A percentile compares a stretch with the other conserved stretches of the same genome.
Evolutionary conservation across 345 rosid species (phyloP).

Genomic region (Eucalyptus guilfoylei): DNA sequence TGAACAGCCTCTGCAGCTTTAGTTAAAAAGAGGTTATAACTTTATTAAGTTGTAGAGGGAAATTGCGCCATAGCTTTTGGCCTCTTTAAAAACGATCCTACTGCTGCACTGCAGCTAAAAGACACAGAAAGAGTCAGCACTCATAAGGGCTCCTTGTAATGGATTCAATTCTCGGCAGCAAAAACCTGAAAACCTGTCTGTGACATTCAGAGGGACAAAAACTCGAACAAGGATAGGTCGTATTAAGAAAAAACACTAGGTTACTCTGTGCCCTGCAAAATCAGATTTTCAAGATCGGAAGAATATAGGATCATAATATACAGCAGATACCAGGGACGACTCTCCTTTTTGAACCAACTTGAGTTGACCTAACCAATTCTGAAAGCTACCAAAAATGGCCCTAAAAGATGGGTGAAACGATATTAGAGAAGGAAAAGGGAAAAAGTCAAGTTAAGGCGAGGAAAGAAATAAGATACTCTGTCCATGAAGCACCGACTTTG

Average conservation of each 20-base stretch:
- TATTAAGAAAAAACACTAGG: not conserved
- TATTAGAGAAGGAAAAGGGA: not conserved
- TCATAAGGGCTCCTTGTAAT: not conserved
- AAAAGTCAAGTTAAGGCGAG: not conserved
- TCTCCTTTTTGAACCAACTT: not conserved
- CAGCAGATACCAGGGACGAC: not conserved
- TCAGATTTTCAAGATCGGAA: not conserved
- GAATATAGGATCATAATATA: not conserved
- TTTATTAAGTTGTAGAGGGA: not conserved
- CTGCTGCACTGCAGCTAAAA: not conserved
- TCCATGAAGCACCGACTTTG: slow-evolving; percentile 1
- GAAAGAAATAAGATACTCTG: not conserved
- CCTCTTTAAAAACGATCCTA: not conserved
- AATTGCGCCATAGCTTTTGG: not conserved
- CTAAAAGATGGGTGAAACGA: slow-evolving; percentile 2
- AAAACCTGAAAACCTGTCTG: not conserved
- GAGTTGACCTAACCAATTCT: slow-evolving; percentile 7
- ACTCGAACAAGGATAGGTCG: not conserved
- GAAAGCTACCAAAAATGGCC: slow-evolving; percentile 11
- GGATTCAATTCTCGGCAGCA: not conserved
- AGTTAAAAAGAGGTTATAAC: not conserved
- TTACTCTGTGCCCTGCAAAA: not conserved
- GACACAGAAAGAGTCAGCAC: not conserved
- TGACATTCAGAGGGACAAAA: not conserved
- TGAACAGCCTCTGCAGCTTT: not conserved